A percentile compares a stretch with the other conserved stretches of the same genome.
phyloP scores from a whole-genome alignment of 352 stramenopile genomes.

The Globisporangium acanthophoron region DNA sequence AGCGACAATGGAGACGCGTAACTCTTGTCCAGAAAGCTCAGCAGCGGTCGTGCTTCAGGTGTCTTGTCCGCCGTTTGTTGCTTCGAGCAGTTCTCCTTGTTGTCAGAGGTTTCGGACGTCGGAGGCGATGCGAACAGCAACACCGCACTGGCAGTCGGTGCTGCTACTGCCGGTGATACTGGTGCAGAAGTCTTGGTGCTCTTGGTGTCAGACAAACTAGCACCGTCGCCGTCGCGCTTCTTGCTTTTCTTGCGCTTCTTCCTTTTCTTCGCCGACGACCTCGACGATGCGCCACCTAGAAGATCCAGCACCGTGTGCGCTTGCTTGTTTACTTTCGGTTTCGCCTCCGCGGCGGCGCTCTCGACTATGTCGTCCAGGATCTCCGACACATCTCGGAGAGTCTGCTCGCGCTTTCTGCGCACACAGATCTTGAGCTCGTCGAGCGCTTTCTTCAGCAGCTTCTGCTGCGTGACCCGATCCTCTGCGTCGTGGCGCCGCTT shows the following conservation, averaged over 20 bases:
- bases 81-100: constrained; percentile 5
- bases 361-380: constrained; percentile 41
- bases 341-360: constrained; percentile 16
- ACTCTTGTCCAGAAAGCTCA: constrained; percentile 35
- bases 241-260: constrained; percentile 20
- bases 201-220: neutral
- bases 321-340: neutral
- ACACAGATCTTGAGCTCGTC: constrained; percentile 33
- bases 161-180: neutral
- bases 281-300: neutral
- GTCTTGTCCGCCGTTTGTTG: constrained; percentile 16
- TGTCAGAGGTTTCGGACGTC: neutral
- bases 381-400: constrained; percentile 19
- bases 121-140: neutral
- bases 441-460: constrained; percentile 32
- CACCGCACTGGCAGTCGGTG: neutral
- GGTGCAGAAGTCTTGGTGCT: neutral
- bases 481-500: constrained; percentile 42
- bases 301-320: constrained; percentile 8
- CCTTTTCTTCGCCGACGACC: neutral
- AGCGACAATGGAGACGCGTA: constrained; percentile 25
- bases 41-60: constrained; percentile 19
- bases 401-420: constrained; percentile 20
- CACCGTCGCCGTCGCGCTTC: constrained; percentile 10
- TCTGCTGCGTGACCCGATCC: constrained; percentile 26